Base-by-base conservation (phyloP, 495 filamentous ascomycete species). In the Clavariopsis aquatica region DNA sequence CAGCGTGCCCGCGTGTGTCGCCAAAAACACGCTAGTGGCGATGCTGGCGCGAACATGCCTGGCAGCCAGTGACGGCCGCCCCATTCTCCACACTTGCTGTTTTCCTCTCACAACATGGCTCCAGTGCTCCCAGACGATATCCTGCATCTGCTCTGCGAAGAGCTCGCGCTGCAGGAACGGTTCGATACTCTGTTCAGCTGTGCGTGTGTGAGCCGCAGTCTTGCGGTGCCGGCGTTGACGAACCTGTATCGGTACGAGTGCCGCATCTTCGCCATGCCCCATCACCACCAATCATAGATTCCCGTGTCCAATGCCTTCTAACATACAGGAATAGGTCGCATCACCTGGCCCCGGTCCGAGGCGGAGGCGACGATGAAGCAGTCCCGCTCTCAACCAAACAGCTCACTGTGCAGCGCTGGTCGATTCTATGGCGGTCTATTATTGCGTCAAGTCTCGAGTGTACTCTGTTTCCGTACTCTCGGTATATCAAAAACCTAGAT, bases 381-480 rank as follows among this genome's bases (percentile, higher is more conserved):
- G 68, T 70, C 27, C 62, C 72, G 8, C 31, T 69, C 19, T 65
- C 72, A 19, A 72, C 77, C 69, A 70, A 80, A 70, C 69, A 76
- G 70, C 58, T 73, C 59, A 66, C 64, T 57, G 56, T 78, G 46
- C 66, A 77, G 71, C 82, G 81, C 73, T 87, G 85, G 79, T 80
- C 84, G 15, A 77, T 83, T 4, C 74, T 89, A 34, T 92, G 90
- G 90, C 80, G 82, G 34, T 86, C 86, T 7, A 82, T 92, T 52
- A 82, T 89, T 56, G 75, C 85, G 7, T 92, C 89, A 1, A 85
- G 85, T 62, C 56, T 88, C 28, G 83, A 80, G 12, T 73, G 79
- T 63, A 90, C 89, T 0, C 75, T 82, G 28, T 88, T 84, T 62
- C 87, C 87, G 0, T 92, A 93, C 66, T 87, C 83, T 68, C 78